Base-by-base conservation (phyloP, 2,329 filamentous ascomycete genomes). In the Hirsutella rhossiliensis region DNA sequence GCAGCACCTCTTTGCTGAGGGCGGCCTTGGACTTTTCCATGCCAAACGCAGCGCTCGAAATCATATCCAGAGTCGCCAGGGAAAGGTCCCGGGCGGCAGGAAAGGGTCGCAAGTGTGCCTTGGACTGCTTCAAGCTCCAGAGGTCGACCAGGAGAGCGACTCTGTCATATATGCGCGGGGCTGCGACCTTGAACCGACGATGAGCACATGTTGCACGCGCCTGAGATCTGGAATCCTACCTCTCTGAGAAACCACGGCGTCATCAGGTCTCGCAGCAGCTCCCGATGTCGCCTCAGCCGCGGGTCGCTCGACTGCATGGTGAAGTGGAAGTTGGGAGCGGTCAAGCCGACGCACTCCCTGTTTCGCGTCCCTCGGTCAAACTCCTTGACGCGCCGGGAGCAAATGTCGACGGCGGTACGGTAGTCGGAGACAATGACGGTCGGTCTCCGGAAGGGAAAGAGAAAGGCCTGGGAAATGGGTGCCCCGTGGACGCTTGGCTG, bases 201-300 rank as follows among this genome's bases (percentile, higher is more conserved):
- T 31, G 13, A 32, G 23, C 28, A 29, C 11, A 6, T 15, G 5
- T 13, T 12, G 17, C 13, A 31, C 23, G 23, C 8, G n/a, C 19
- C 36, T 18, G n/a, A 20, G 19, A 38, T 23, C 7, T 39, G 13
- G 38, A 12, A 28, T 11, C 41, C 38, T 44, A 56, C 54, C 45
- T 54, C 48, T 38, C 61, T 51, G 18, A 66, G 47, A 41, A 67
- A 66, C 11, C 42, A 50, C 0, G 62, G 58, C 2, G 61, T 53
- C 64, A 66, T 64, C 7, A 66, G 49, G 36, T 65, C 63, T 38
- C 55, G 52, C 4, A 64, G 47, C 3, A 66, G 53, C 37, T 59
- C 54, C 41, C 54, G 60, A 37, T 63, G 58, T 13, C 36, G 41
- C 48, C 56, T 62, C 48, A 59, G 61, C 7, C 55, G 50, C 3